Base-by-base conservation (phyloP, 331 rosid genomes). In the Quercus lobata region DNA sequence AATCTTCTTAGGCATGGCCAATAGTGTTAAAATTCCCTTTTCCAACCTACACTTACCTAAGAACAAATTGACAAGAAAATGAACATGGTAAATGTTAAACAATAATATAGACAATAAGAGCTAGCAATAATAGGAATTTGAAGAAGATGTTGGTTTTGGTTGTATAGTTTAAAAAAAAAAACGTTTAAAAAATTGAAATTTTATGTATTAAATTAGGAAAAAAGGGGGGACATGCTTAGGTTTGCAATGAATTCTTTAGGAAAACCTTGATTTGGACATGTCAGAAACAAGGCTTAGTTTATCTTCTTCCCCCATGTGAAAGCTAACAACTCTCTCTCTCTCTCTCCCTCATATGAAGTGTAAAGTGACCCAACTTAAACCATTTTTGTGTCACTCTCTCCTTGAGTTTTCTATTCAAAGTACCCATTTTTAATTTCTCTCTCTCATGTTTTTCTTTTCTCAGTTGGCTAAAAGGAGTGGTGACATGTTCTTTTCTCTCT, bases 211-310 rank as follows among this genome's bases (percentile, higher is more conserved):
- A 84, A 69, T 76, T 65, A 85, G 78, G 83, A 79, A 60, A 49
- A 56, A 78, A 79, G 79, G 79, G 79, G 90, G 87, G 77, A 89
- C 88, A 90, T 75, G 86, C 87, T 81, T 81, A 79, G 86, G 88
- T 88, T 77, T 84, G 70, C 71, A 56, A 19, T 85, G 83, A 86
- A 87, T 84, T 81, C 34, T 85, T 87, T 87, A 84, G 81, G 71
- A 76, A 85, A 88, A 87, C 80, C 86, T 79, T 88, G 90, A 90
- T 87, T 86, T 83, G 81, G 94, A 87, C 93, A 87, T 90, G 92
- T 90, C 91, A 88, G 91, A 81, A 78, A 73, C 81, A 80, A 53
- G 37, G 78, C 16, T 77, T 87, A 52, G 54, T 78, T 80, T 85
- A 78, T 83, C 69, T 79, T 84, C 57, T 76, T 72, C 78, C 62